A percentile compares a stretch with the other conserved stretches of the same genome.
Evolutionary conservation across 352 stramenopile genomes (phyloP).

Genomic region (Blastocystis sp.): DNA sequence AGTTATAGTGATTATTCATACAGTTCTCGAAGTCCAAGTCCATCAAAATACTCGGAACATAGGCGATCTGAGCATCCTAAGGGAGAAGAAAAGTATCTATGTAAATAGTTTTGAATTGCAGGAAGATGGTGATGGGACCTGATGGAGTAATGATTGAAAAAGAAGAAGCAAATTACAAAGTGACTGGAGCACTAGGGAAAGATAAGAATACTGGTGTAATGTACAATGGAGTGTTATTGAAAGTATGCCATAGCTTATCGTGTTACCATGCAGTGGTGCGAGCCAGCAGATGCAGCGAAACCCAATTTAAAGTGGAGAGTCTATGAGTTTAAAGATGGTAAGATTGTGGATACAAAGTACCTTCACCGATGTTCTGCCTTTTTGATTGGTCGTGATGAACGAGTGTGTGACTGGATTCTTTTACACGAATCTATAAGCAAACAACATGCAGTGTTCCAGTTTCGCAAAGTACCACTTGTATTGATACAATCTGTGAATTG

Average conservation of each 20-base stretch:
- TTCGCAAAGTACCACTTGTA: conserved; percentile 71
- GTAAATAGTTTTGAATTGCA: background rate
- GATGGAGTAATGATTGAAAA: conserved; percentile 47
- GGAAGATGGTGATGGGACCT: conserved; percentile 41
- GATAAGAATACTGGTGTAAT: conserved; percentile 61
- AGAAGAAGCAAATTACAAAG: conserved; percentile 46
- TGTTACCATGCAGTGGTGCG: conserved; percentile 82
- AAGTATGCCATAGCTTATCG: conserved; percentile 60
- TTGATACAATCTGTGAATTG: background rate
- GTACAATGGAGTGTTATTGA: conserved; percentile 67
- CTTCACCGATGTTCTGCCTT: conserved; percentile 83
- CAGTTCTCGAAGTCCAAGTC: background rate
- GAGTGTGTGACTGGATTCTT: conserved; percentile 80
- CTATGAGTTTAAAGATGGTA: conserved; percentile 82
- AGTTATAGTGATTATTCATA: conserved; percentile 34
- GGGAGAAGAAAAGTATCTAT: conserved; percentile 9
- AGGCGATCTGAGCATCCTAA: background rate
- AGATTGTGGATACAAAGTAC: conserved; percentile 78
- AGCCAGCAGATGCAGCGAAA: conserved; percentile 78
- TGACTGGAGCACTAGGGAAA: conserved; percentile 39
- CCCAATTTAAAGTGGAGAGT: conserved; percentile 78
- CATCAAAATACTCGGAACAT: background rate
- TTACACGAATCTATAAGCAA: conserved; percentile 84
- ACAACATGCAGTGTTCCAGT: conserved; percentile 83
- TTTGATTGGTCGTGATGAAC: conserved; percentile 81